These are phyloP conservation scores for Coprinopsis marcescibilis DNA, from an alignment of 768 basidiomycete species.

Conservation along the genomic window DNA sequence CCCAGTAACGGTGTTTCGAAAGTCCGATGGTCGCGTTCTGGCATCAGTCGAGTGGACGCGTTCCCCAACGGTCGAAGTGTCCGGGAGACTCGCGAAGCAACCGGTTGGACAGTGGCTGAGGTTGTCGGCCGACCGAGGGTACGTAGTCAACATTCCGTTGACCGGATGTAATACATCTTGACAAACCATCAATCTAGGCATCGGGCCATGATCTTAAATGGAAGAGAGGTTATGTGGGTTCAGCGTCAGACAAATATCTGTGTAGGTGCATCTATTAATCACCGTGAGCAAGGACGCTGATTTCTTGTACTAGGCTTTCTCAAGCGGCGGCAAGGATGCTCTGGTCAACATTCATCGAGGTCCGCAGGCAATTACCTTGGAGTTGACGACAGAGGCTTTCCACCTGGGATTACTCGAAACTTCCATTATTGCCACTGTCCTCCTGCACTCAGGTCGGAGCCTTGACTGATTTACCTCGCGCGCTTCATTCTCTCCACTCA, in stretches of 20 bases:
- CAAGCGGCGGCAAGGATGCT: background rate
- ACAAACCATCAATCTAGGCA: background rate
- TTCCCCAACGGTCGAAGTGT: conserved; percentile 37
- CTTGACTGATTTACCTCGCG: conserved; percentile 31
- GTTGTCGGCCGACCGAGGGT: conserved; percentile 38
- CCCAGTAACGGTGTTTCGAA: conserved; percentile 19
- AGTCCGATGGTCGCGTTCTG: conserved; percentile 25
- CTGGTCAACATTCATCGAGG: conserved; percentile 30
- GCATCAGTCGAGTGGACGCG: conserved; percentile 40
- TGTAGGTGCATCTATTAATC: conserved; percentile 2
- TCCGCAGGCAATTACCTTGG: conserved; percentile 31
- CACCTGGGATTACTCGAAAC: conserved; percentile 40
- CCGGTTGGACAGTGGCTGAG: conserved; percentile 34
- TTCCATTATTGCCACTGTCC: conserved; percentile 37
- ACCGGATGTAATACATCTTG: background rate
- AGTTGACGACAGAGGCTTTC: conserved; percentile 42
- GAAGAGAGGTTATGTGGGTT: conserved; percentile 2
- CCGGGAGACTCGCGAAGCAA: conserved; percentile 28
- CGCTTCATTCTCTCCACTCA: too few relatives aligned
- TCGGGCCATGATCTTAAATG: conserved; percentile 1
- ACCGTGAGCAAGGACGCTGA: background rate
- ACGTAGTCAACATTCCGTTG: conserved; percentile 7
- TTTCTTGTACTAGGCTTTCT: background rate
- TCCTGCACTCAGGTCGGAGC: conserved; percentile 40
- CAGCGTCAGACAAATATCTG: background rate